Conservation (phyloP, 257 asterid species). For the Osmanthus fragrans region DNA sequence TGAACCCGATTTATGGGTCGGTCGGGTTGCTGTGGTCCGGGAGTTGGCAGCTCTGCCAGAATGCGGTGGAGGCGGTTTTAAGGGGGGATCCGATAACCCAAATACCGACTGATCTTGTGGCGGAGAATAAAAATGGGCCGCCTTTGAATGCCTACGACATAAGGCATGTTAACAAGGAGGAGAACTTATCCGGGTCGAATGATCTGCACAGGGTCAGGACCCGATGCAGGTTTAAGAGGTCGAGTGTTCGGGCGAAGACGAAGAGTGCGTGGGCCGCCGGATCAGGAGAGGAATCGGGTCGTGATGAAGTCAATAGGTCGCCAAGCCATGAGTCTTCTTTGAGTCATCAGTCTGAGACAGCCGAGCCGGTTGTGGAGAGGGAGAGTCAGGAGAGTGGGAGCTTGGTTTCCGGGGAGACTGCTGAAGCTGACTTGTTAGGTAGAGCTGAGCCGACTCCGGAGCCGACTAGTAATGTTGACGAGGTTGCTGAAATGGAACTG, state of each 20-base stretch:
- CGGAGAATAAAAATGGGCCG: conserved; percentile 53
- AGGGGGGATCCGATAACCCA: conserved; percentile 63
- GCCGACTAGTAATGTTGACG: conserved; percentile 13
- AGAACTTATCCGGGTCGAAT: conserved; percentile 33
- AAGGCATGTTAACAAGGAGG: conserved; percentile 63
- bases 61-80: conserved; percentile 75
- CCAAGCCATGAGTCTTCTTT: conserved; percentile 71
- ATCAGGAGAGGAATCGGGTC: conserved; percentile 23
- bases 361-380: conserved; percentile 26
- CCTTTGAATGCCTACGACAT: conserved; percentile 60
- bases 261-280: conserved; percentile 21
- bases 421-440: conserved; percentile 25
- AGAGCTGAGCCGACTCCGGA: conserved; percentile 19
- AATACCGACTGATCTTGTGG: conserved; percentile 41
- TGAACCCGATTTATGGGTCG: conserved; percentile 81
- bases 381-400: conserved; percentile 36
- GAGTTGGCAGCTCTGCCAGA: conserved; percentile 79
- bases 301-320: conserved; percentile 49
- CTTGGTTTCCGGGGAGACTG: conserved; percentile 37
- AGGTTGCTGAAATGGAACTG: conserved; percentile 51
- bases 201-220: conserved; percentile 57
- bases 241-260: conserved; percentile 39
- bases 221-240: conserved; percentile 60
- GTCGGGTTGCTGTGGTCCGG: conserved; percentile 83
- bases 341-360: conserved; percentile 67